Evolutionary conservation across 2,329 filamentous ascomycete genomes (phyloP).

Genomic region (Alternaria solani): DNA sequence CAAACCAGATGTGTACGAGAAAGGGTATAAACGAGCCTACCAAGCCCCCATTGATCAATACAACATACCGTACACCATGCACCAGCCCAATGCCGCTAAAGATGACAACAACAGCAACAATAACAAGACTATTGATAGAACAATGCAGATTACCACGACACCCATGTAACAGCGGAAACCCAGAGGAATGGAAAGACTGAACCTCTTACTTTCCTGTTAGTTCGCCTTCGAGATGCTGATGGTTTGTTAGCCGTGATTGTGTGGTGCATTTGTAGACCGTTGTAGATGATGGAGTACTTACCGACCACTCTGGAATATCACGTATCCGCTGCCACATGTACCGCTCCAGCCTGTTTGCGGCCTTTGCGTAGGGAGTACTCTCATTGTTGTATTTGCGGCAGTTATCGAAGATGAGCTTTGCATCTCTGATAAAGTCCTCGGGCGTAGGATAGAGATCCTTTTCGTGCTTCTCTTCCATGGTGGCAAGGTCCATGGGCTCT

Average conservation of each 20-base stretch:
- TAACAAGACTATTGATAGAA: conserved; percentile 4
- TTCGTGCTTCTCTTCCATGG: conserved; percentile 95
- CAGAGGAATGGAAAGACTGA: background rate
- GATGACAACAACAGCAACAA: conserved; percentile 7
- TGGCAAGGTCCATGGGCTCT: conserved; percentile 94
- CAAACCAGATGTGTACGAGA: conserved; percentile 6
- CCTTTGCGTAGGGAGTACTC: conserved; percentile 93
- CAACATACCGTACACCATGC: conserved; percentile 8
- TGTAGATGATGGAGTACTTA: conserved; percentile 23
- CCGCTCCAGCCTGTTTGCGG: conserved; percentile 89
- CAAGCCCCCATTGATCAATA: background rate
- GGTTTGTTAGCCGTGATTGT: conserved; percentile 6
- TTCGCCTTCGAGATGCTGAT: conserved; percentile 44
- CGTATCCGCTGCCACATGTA: conserved; percentile 95
- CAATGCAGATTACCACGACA: background rate
- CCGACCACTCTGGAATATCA: conserved; percentile 86
- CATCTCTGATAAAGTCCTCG: conserved; percentile 91
- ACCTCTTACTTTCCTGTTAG: conserved; percentile 35
- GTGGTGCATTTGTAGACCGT: background rate
- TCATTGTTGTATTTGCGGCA: conserved; percentile 97
- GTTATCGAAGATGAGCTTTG: conserved; percentile 90
- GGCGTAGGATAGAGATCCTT: conserved; percentile 90
- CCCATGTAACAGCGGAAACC: too few relatives aligned
- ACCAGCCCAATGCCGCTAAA: conserved; percentile 30
- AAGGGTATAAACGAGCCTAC: conserved; percentile 16